Evolutionary conservation across 2,329 filamentous ascomycete genomes (phyloP).

Genomic region (Calonectria multiphialidica): DNA sequence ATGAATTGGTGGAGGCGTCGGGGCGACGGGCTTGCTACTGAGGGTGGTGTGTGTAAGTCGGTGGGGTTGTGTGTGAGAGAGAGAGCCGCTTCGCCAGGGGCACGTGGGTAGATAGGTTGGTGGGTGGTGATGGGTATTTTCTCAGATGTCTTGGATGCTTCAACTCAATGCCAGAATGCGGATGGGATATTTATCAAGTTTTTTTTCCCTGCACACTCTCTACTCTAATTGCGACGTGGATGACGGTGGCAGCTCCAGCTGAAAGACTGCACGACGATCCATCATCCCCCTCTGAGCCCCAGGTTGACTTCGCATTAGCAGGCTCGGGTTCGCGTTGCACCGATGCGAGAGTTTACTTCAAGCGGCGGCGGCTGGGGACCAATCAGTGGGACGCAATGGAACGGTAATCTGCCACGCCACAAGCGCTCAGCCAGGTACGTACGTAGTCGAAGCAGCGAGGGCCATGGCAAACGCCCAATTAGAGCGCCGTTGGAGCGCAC

Average conservation of each 20-base stretch:
- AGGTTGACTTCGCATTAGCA: not conserved
- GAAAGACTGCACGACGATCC: not conserved
- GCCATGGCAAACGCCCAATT: too few relatives aligned
- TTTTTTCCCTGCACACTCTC: too few relatives aligned
- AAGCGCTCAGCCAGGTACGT: not conserved
- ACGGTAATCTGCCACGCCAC: not conserved
- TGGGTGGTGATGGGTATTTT: not conserved
- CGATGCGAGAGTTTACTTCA: not conserved
- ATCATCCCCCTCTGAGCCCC: not conserved
- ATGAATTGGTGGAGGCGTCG: not conserved
- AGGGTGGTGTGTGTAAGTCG: not conserved
- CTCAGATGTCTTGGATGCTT: not conserved
- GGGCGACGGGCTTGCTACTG: not conserved
- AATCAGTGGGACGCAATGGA: not conserved
- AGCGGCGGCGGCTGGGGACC: not conserved
- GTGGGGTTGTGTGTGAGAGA: too few relatives aligned
- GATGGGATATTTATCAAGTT: slow-evolving; percentile 3
- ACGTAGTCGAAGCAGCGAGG: too few relatives aligned
- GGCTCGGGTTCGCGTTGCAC: not conserved
- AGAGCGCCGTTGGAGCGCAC: too few relatives aligned
- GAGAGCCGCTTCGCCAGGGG: not conserved
- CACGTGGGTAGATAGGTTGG: not conserved
- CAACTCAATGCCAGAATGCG: not conserved
- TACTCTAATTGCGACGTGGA: too few relatives aligned
- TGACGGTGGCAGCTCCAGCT: not conserved